Conservation (phyloP, 208 protist species). For the Leishmania arabica region DNA sequence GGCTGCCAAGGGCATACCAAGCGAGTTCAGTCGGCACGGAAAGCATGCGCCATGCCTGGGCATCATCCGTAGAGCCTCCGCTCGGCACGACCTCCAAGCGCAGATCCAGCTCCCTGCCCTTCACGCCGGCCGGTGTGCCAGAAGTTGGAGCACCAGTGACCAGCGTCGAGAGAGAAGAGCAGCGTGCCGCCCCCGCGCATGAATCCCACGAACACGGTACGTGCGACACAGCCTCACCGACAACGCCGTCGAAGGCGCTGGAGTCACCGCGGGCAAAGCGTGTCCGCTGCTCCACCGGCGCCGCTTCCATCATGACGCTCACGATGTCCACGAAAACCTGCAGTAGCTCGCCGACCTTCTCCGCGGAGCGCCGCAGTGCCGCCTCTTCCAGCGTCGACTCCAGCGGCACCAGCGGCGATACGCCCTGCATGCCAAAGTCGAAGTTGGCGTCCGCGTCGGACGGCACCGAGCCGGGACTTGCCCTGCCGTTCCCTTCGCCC, state of each 20-base stretch:
- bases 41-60: neutral
- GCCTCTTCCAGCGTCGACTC: neutral
- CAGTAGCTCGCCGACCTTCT: constrained; percentile 20
- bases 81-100: neutral
- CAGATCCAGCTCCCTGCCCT: neutral
- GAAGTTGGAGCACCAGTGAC: neutral
- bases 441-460: neutral
- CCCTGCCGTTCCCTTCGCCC: neutral
- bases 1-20: constrained; percentile 11
- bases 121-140: neutral
- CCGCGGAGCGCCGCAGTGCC: constrained; percentile 9
- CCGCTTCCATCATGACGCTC: constrained; percentile 8
- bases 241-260: neutral
- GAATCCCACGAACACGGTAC: neutral
- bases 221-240: neutral
- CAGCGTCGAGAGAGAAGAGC: neutral
- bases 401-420: neutral
- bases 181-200: neutral
- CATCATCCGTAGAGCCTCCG: neutral
- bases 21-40: constrained; percentile 18
- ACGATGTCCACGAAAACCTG: constrained; percentile 24
- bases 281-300: neutral
- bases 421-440: neutral
- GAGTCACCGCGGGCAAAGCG: neutral
- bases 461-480: neutral